Base-by-base conservation (phyloP, 768 basidiomycete species). In the Xerocomellus chrysenteron region DNA sequence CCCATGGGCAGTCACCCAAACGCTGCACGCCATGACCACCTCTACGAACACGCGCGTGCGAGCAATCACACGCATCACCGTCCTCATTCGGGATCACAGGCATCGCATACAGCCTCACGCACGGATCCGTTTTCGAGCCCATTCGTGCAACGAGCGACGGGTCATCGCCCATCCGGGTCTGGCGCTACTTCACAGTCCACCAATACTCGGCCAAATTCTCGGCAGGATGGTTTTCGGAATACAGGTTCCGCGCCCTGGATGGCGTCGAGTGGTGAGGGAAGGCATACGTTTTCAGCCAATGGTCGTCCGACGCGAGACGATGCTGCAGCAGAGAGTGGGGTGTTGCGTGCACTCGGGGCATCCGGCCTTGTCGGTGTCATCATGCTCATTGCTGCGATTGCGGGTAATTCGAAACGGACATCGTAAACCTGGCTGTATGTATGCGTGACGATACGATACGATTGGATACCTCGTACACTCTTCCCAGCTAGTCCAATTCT, bases 111-210 rank as follows among this genome's bases (percentile, higher is more conserved):
- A 1, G 56, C 26, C 32, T 37, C 60, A 11, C 56, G 42, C 9
- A 47, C 46, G 5, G 56, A 72, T 47, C 69, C 70, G 8, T 70
- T 70, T 47, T 33, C 41, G 46, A 64, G 51, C 42, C 64, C 68
- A 32, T 57, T 54, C 19, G 70, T 72, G 33, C 69, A 72, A 50
- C 48, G 54, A 45, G 64, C 69, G 30, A 70, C 70, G n/a, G 68
- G 68, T 21, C 54, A 50, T 54, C 56, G 56, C 21, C 50, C 36
- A 11, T n/a, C 63, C 1, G 54, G 32, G 19, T 6, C 50, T 11
- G 37, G 33, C 10, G 12, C 40, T 4, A 7, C 52, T 12, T 51
- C 56, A 4, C 56, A 43, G 17, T 44, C 59, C 11, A 44, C 16
- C 16, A n/a, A n/a, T 12, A 3, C 32, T n/a, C 51, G 21, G 26